A percentile compares a stretch with the other conserved stretches of the same genome.
These are phyloP conservation scores for Populus davidiana DNA, from an alignment of 345 rosid genomes.

Conservation along the genomic window DNA sequence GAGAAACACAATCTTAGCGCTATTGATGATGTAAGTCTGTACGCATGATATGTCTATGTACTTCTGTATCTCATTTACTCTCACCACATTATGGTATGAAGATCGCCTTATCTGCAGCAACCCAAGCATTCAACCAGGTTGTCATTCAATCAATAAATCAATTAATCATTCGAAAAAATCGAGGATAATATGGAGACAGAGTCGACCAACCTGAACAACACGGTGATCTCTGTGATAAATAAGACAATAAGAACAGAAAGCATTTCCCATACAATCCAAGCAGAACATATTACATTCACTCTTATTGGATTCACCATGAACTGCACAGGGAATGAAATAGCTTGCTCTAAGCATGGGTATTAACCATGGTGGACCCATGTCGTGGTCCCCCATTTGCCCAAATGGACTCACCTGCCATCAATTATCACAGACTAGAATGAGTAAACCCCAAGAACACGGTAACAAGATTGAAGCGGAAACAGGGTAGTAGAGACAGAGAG, in stretches of 20 bases:
- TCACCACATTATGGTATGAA: slow-evolving; percentile 89
- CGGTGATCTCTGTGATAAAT: slow-evolving; percentile 63
- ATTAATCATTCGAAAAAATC: too few relatives aligned
- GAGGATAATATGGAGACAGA: not conserved
- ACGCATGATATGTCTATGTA: slow-evolving; percentile 76
- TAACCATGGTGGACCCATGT: slow-evolving; percentile 63
- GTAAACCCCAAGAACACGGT: not conserved
- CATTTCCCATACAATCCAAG: slow-evolving; percentile 60
- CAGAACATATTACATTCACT: slow-evolving; percentile 90
- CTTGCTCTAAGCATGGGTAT: slow-evolving; percentile 62
- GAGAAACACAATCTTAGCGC: slow-evolving; percentile 86
- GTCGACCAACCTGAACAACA: slow-evolving; percentile 58
- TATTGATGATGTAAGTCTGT: slow-evolving; percentile 87
- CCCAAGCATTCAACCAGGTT: not conserved
- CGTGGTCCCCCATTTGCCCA: slow-evolving; percentile 16
- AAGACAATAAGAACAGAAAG: slow-evolving; percentile 74
- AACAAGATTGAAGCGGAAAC: too few relatives aligned
- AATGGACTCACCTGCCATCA: slow-evolving; percentile 11
- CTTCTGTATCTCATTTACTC: slow-evolving; percentile 85
- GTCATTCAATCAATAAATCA: not conserved
- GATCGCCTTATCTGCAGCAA: slow-evolving; percentile 79
- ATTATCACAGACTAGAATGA: not conserved
- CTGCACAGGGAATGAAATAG: slow-evolving; percentile 64
- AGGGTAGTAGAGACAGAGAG: too few relatives aligned
- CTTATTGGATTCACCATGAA: slow-evolving; percentile 62